Percentiles rank a stretch among this genome's conserved stretches.
These are phyloP conservation scores for Scedosporium apiospermum DNA, from an alignment of 2,329 filamentous ascomycete genomes.

Conservation along the genomic window DNA sequence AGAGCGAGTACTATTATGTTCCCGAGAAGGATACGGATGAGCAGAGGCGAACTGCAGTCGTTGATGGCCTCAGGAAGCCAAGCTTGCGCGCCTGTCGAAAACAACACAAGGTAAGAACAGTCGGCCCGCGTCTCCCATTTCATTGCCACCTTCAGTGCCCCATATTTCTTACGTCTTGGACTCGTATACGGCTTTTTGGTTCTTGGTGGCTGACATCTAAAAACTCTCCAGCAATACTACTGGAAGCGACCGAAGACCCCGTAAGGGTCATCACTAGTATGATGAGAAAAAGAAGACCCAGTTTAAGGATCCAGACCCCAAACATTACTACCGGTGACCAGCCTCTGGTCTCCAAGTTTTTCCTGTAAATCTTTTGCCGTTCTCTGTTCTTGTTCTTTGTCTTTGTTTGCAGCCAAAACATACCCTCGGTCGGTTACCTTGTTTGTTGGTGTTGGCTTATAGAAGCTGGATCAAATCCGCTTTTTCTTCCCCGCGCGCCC, in stretches of 20 bases:
- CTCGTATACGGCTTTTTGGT: not conserved
- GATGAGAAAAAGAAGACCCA: not conserved
- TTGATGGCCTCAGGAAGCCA: constrained; percentile 78
- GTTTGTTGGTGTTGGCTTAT: not conserved
- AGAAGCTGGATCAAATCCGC: not conserved
- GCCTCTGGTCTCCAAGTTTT: too few species aligned
- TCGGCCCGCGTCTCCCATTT: not conserved
- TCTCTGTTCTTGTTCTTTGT: not conserved
- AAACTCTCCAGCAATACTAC: constrained; percentile 50
- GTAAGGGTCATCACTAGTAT: constrained; percentile 18
- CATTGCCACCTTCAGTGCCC: not conserved
- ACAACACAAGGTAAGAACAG: constrained; percentile 76
- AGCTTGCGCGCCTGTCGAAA: constrained; percentile 85
- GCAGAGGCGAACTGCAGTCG: constrained; percentile 70
- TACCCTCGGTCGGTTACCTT: not conserved
- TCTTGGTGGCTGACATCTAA: not conserved
- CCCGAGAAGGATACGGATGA: constrained; percentile 77
- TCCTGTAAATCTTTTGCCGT: not conserved
- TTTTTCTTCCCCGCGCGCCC: not conserved
- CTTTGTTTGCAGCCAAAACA: not conserved
- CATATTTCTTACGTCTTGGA: not conserved
- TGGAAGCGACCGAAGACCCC: constrained; percentile 57
- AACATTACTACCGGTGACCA: too few species aligned
- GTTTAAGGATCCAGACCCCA: not conserved
- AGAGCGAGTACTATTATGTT: constrained; percentile 96